Conservation (phyloP, 306 rosid species). For the Malus sylvestris region DNA sequence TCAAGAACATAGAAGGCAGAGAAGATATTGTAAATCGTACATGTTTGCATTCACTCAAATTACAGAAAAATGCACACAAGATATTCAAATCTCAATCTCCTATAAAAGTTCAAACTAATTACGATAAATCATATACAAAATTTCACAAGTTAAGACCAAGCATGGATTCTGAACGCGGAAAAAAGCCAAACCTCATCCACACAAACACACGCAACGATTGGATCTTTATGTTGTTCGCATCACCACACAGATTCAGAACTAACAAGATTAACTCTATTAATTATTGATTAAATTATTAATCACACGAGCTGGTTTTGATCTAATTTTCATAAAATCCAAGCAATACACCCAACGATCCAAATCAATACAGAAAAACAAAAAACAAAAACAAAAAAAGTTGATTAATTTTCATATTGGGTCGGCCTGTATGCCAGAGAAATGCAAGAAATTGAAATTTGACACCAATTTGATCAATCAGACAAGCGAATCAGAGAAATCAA, state of each 20-base stretch:
- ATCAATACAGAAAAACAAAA: background rate
- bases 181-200: background rate
- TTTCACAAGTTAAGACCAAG: background rate
- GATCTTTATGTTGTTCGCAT: background rate
- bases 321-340: background rate
- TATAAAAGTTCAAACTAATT: background rate
- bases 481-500: background rate
- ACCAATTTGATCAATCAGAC: background rate
- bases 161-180: background rate
- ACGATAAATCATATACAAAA: background rate
- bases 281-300: background rate
- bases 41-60: background rate
- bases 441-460: background rate
- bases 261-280: background rate
- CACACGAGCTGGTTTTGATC: background rate
- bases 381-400: no score
- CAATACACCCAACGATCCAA: background rate
- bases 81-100: background rate
- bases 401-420: background rate
- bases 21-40: background rate
- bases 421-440: background rate
- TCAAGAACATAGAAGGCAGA: background rate
- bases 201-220: background rate
- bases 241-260: background rate
- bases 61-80: background rate